Base-by-base conservation (phyloP, 225 moss, liverwort and hornwort genomes). In the Antitrichia curtipendula region DNA sequence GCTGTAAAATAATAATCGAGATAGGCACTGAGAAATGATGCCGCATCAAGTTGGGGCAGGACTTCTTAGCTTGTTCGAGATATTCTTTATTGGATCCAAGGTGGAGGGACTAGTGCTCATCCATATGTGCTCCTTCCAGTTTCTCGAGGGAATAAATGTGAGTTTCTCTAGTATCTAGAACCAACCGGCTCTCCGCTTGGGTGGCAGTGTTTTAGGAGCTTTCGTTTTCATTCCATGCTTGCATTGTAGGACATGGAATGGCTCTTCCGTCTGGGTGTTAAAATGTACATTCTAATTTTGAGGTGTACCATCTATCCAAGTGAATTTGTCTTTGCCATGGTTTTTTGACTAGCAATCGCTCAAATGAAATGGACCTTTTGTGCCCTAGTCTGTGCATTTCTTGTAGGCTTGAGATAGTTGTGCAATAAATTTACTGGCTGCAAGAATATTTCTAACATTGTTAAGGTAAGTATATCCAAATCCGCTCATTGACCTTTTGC, bases 1-100 rank as follows among this genome's bases (percentile, higher is more conserved):
- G 92, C 92, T 95, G 95, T 96, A 95, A 91, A 93, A 90, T 94
- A 94, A 94, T 91, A 93, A 89, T 88, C 91, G 88, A 79, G 84
- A 84, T 90, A 79, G 91, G 82, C 88, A 89, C 84, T 84, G 86
- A 88, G 77, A 86, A 88, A 88, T 86, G 87, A 91, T 92, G 92
- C 91, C 93, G 91, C 92, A 91, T 89, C 91, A 91, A 92, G 90
- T 89, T 88, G 90, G 75, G 92, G 90, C 94, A 89, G 90, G 88
- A 95, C 89, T 89, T 89, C 89, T 61, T 92, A 90, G 94, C 90
- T 90, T 91, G 94, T 91, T 90, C 85, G 91, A 94, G 92, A 91
- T 95, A 95, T 94, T 92, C 91, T 94, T 97, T 93, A 93, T 89
- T 95, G 92, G 91, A 90, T 93, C 88, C 76, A 89, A 84, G 86